These are phyloP conservation scores for Elsinoe australis DNA, from an alignment of 2,329 filamentous ascomycete species.

Conservation along the genomic window DNA sequence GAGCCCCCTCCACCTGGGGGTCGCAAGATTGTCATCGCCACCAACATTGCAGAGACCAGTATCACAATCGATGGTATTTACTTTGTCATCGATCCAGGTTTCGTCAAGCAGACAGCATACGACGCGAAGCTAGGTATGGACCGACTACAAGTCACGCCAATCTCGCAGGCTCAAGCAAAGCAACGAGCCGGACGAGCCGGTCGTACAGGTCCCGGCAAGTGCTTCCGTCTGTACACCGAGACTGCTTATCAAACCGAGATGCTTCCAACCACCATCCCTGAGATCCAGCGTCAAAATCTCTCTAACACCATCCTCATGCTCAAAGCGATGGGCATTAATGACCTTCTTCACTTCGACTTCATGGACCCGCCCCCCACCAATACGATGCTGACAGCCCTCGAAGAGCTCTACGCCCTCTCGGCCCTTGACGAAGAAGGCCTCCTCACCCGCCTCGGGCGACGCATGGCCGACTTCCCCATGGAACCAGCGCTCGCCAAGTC, in stretches of 20 bases:
- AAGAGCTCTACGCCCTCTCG: constrained; percentile 86
- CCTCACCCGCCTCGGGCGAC: constrained; percentile 79
- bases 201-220: constrained; percentile 90
- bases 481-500: constrained; percentile 87
- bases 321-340: constrained; percentile 98
- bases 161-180: constrained; percentile 93
- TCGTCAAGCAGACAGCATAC: constrained; percentile 96
- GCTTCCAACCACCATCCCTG: constrained; percentile 89
- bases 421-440: constrained; percentile 93
- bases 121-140: constrained; percentile 98
- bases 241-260: constrained; percentile 94
- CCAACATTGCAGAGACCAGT: constrained; percentile 95
- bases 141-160: constrained; percentile 86
- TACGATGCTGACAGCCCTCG: constrained; percentile 91
- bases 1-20: constrained; percentile 80
- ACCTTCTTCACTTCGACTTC: constrained; percentile 93
- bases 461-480: constrained; percentile 99
- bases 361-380: constrained; percentile 98
- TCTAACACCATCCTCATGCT: constrained; percentile 92
- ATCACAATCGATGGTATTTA: constrained; percentile 98
- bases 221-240: constrained; percentile 92
- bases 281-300: constrained; percentile 92
- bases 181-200: constrained; percentile 89
- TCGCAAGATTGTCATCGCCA: constrained; percentile 93
- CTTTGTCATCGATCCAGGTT: constrained; percentile 94